A percentile compares a stretch with the other conserved stretches of the same genome.
Evolutionary conservation across 148 eudicot genomes (phyloP).

Genomic region (Rhododendron simsii): DNA sequence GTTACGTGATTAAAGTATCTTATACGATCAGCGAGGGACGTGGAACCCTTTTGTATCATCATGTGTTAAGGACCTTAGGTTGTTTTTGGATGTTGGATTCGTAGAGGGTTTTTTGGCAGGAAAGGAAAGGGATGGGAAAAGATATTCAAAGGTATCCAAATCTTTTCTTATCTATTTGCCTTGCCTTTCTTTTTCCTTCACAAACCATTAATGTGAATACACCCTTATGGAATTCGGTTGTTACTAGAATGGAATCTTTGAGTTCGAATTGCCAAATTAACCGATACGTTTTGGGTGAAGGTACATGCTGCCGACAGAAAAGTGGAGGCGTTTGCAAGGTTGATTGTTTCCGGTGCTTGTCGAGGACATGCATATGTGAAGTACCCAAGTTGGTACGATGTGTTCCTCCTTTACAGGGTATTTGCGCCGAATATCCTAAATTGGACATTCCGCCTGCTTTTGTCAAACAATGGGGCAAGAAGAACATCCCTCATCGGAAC

Average conservation of each 20-base stretch:
- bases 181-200: background rate
- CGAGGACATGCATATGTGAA: constrained; percentile 75
- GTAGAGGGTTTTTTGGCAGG: background rate
- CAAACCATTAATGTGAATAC: background rate
- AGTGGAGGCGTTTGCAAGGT: constrained; percentile 56
- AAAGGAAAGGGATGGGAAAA: background rate
- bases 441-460: constrained; percentile 67
- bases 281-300: constrained; percentile 19
- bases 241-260: background rate
- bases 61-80: background rate
- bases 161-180: background rate
- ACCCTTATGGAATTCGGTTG: background rate
- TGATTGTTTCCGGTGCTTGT: constrained; percentile 77
- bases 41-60: background rate
- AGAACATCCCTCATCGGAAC: constrained; percentile 53
- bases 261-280: background rate
- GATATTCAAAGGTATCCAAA: background rate
- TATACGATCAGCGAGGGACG: background rate
- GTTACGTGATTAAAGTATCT: background rate
- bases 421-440: constrained; percentile 68
- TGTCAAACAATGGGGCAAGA: constrained; percentile 32
- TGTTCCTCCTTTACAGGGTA: constrained; percentile 60
- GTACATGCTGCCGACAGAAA: constrained; percentile 45
- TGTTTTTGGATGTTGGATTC: background rate
- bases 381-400: constrained; percentile 82